Percentiles rank a stretch among this genome's conserved stretches.
phyloP scores from a whole-genome alignment of 768 basidiomycete genomes.

The Termitomyces bulborhizus region DNA sequence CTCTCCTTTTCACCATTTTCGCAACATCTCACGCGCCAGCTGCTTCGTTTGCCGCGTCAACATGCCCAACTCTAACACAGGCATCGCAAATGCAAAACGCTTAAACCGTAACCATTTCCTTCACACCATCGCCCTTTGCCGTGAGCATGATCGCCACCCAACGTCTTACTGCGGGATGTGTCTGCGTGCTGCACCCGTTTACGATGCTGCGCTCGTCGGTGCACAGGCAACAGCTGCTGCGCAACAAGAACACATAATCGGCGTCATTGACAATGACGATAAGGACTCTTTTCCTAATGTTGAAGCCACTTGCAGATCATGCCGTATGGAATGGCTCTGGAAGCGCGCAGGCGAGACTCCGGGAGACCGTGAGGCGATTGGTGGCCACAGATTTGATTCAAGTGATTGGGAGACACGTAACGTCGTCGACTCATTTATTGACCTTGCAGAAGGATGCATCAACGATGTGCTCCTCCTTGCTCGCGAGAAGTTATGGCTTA shows the following conservation, averaged over 20 bases:
- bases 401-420: slow-evolving; percentile 66
- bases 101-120: slow-evolving; percentile 33
- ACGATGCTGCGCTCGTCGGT: slow-evolving; percentile 21
- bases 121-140: slow-evolving; percentile 46
- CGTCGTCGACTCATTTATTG: slow-evolving; percentile 65
- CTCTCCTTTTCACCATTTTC: slow-evolving; percentile 57
- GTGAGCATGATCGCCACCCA: slow-evolving; percentile 53
- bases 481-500: slow-evolving; percentile 68
- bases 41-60: slow-evolving; percentile 73
- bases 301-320: slow-evolving; percentile 62
- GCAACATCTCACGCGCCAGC: slow-evolving; percentile 43
- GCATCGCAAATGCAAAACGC: slow-evolving; percentile 48
- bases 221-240: slow-evolving; percentile 12
- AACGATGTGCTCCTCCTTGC: slow-evolving; percentile 53
- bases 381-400: slow-evolving; percentile 32
- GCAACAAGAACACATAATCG: slow-evolving; percentile 27
- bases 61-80: slow-evolving; percentile 40
- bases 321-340: slow-evolving; percentile 65
- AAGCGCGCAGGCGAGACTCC: slow-evolving; percentile 40
- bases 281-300: slow-evolving; percentile 59
- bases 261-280: slow-evolving; percentile 67
- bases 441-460: slow-evolving; percentile 66
- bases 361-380: slow-evolving; percentile 51
- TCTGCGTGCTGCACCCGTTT: slow-evolving; percentile 51
- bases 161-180: slow-evolving; percentile 61